A percentile compares a stretch with the other conserved stretches of the same genome.
These are phyloP conservation scores for Colletotrichum coccodes DNA, from an alignment of 2,329 filamentous ascomycete species.

Conservation along the genomic window DNA sequence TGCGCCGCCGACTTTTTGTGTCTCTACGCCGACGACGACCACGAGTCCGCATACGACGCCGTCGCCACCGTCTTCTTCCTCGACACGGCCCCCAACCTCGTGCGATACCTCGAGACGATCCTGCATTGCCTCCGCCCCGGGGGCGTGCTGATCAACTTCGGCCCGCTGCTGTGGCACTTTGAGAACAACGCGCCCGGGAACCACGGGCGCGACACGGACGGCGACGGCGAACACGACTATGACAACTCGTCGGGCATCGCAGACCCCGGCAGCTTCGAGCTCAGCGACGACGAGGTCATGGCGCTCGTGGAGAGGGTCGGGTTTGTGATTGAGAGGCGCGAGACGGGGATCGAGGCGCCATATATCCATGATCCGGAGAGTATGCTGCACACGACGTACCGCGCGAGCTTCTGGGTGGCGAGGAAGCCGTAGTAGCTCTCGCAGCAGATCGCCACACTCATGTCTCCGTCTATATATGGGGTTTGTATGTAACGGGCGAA, in stretches of 20 bases:
- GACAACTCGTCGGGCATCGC: constrained; percentile 75
- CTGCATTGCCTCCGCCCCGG: constrained; percentile 78
- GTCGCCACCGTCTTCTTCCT: constrained; percentile 95
- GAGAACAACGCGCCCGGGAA: constrained; percentile 76
- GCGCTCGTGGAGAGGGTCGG: constrained; percentile 78
- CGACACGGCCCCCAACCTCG: constrained; percentile 93
- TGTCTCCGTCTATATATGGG: not conserved
- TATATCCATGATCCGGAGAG: constrained; percentile 89
- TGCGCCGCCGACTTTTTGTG: constrained; percentile 91
- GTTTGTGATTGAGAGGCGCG: constrained; percentile 76
- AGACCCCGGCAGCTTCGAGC: constrained; percentile 89
- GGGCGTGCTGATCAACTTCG: constrained; percentile 89
- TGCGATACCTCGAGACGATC: constrained; percentile 89
- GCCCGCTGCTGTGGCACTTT: constrained; percentile 95
- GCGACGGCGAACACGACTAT: constrained; percentile 60
- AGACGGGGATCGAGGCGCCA: constrained; percentile 72
- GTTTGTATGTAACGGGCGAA: not conserved
- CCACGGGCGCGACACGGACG: constrained; percentile 62
- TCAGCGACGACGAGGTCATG: constrained; percentile 89
- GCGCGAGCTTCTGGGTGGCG: constrained; percentile 86
- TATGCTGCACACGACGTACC: constrained; percentile 87
- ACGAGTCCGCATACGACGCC: constrained; percentile 76
- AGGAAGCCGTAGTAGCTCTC: constrained; percentile 65
- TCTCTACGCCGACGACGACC: constrained; percentile 76
- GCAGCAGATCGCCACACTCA: not conserved